Evolutionary conservation across 306 rosid genomes (phyloP).

Genomic region (Lathyrus tuberosus): DNA sequence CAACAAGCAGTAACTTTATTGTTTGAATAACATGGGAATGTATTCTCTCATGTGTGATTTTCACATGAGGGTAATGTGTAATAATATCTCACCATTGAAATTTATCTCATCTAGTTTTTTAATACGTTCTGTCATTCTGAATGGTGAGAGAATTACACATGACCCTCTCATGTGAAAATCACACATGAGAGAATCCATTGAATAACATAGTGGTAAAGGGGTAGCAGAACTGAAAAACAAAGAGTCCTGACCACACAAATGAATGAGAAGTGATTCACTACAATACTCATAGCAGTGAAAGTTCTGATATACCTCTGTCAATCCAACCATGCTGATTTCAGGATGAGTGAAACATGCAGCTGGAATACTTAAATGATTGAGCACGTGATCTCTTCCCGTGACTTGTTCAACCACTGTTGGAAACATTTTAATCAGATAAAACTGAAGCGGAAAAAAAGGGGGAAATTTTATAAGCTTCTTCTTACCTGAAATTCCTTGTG

Average conservation of each 20-base stretch:
- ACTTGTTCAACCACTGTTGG: slow-evolving; percentile 91
- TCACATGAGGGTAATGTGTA: too few relatives aligned
- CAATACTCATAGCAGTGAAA: slow-evolving; percentile 1
- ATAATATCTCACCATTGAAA: too few relatives aligned
- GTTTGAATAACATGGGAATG: slow-evolving; percentile 1
- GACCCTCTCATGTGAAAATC: too few relatives aligned
- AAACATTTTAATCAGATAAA: slow-evolving; percentile 5
- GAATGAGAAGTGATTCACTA: slow-evolving; percentile 16
- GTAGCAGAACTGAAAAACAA: slow-evolving; percentile 12
- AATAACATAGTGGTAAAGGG: slow-evolving; percentile 9
- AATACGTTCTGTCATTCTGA: too few relatives aligned
- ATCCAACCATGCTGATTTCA: slow-evolving; percentile 95
- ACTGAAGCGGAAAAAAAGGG: slow-evolving; percentile 21
- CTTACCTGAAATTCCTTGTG: slow-evolving; percentile 94
- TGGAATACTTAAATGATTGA: slow-evolving; percentile 92
- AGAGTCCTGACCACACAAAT: slow-evolving; percentile 12
- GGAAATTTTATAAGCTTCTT: slow-evolving; percentile 24
- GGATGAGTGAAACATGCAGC: slow-evolving; percentile 99
- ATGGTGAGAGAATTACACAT: too few relatives aligned
- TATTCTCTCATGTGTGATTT: too few relatives aligned
- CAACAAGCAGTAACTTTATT: slow-evolving; percentile 6
- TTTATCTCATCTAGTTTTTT: too few relatives aligned
- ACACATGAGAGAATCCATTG: not conserved
- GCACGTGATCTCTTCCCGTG: slow-evolving; percentile 87
- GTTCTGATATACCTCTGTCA: slow-evolving; percentile 70